A percentile compares a stretch with the other conserved stretches of the same genome.
Evolutionary conservation across 2,329 filamentous ascomycete genomes (phyloP).

Genomic region (Xylariaceae sp.): DNA sequence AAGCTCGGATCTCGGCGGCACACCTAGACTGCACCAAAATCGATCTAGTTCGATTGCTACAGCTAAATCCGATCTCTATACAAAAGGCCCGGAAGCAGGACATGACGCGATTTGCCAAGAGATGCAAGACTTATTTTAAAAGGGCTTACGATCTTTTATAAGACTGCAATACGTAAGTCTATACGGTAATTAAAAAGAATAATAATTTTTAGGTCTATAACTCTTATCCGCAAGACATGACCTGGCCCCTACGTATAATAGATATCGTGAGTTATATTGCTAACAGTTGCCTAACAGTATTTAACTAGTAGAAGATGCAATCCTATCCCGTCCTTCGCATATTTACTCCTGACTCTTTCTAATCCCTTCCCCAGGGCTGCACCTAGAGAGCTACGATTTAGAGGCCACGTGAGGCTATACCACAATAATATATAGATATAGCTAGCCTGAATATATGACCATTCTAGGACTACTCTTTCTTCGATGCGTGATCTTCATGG

Average conservation of each 20-base stretch:
- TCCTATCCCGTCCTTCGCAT: not conserved
- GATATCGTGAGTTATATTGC: not conserved
- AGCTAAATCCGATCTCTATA: not conserved
- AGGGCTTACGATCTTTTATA: not conserved
- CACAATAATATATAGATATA: not conserved
- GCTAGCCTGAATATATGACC: not conserved
- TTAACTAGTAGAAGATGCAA: not conserved
- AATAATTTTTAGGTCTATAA: not conserved
- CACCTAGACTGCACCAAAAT: not conserved
- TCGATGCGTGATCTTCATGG: not conserved
- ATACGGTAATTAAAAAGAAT: not conserved
- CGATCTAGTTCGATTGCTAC: not conserved
- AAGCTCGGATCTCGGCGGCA: not conserved
- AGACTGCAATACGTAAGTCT: not conserved
- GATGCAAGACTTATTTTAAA: not conserved
- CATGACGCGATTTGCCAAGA: not conserved
- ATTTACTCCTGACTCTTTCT: not conserved
- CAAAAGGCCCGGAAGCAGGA: not conserved
- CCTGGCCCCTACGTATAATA: not conserved
- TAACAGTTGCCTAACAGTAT: not conserved
- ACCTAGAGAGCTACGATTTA: no score
- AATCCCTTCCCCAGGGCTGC: not conserved
- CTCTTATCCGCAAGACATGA: not conserved
- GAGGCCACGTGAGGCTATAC: no score
- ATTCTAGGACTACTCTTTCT: not conserved